Base-by-base conservation (phyloP, 768 basidiomycete genomes). In the Tulasnella sp. region DNA sequence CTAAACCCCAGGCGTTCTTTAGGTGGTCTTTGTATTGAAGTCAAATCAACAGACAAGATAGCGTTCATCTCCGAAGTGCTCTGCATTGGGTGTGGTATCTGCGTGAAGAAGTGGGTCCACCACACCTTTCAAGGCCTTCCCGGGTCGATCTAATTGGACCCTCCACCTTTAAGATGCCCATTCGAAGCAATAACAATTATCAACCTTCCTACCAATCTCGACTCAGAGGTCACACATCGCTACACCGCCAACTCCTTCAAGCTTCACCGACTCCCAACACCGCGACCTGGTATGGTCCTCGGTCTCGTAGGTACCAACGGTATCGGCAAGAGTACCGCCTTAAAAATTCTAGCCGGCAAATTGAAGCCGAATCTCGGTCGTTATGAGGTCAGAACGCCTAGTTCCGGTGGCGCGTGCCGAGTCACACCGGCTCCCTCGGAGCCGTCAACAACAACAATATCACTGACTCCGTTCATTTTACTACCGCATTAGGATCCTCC, bases 11-110 rank as follows among this genome's bases (percentile, higher is more conserved):
- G 11, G 34, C 29, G 3, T 1, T 76, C 25, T 36, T 29, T 79
- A 96, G 94, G 97, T 22, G 98, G 97, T 84, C 87, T 99, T 31
- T 99, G 97, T 86, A 99, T 99, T 80, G 97, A 99, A 85, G 97
- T 99, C 79, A 96, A 95, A 83, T 83, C 97, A 17, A 89, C 90
- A 9, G 96, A 97, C 85, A 98, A 98, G 87, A 97, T 99, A 84
- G 92, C 97, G 1, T 98, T 96, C 88, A 93, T 99, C 85, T 99
- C 97, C 36, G 97, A 99, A 83, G 96, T 97, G 83, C 87, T 99
- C 75, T 99, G 97, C 83, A 99, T 99, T 78, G 97, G 97, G 80
- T 99, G 97, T 84, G 97, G 97, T 93, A 99, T 99, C 81, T 99
- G 97, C 83, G 96, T 98, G 40, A 98, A 99, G 86, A 99, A 98